Conservation (phyloP, 169 alveolate genomes). For the Perkinsus marinus region DNA sequence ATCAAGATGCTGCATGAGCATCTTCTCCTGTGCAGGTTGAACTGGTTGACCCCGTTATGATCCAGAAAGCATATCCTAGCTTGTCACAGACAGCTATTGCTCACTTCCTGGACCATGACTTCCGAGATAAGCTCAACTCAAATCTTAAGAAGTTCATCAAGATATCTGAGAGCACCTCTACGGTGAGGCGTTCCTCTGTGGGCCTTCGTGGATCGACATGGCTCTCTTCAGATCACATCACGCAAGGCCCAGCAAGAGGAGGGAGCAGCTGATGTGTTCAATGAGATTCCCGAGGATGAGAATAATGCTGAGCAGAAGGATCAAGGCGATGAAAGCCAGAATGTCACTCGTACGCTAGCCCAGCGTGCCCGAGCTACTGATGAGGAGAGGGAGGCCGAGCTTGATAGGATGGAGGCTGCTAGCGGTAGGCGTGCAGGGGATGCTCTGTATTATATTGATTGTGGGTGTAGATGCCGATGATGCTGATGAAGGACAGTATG, state of each 20-base stretch:
- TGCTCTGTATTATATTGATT: background rate
- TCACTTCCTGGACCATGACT: background rate
- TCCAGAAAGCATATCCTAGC: background rate
- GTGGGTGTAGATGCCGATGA: conserved; percentile 8
- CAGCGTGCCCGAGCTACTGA: background rate
- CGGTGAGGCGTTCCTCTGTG: no score
- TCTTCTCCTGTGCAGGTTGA: background rate
- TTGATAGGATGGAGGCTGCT: conserved; percentile 1
- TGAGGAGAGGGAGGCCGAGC: background rate
- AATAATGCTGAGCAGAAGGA: conserved; percentile 38
- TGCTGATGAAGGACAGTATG: conserved; percentile 7
- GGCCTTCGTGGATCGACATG: no score
- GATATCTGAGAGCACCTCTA: background rate
- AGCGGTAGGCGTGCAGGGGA: background rate
- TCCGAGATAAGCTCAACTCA: background rate
- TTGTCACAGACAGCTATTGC: background rate
- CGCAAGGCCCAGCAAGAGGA: conserved; percentile 9
- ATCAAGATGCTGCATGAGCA: no score
- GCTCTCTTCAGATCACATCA: background rate
- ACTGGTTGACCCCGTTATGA: background rate
- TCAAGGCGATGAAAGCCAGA: conserved; percentile 7
- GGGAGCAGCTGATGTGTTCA: conserved; percentile 23
- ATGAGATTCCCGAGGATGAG: conserved; percentile 35
- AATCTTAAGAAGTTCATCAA: background rate
- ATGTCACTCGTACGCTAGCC: background rate